Conservation (phyloP, 345 rosid species). For the Pugionium dolabratum region DNA sequence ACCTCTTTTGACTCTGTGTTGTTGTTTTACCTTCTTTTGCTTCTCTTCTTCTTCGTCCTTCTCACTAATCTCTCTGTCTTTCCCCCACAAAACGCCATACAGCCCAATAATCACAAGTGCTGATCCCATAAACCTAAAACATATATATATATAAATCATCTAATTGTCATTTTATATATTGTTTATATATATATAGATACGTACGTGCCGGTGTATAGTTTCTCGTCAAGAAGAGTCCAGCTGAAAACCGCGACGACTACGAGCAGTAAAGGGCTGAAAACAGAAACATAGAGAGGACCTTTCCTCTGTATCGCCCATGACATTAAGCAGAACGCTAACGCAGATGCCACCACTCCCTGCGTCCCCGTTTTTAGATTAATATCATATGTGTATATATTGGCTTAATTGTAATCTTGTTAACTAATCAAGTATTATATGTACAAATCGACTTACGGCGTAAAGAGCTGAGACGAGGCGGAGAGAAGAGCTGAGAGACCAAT, state of each 20-base stretch:
- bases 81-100: conserved; percentile 88
- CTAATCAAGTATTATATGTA: conserved; percentile 1
- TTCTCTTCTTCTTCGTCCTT: conserved; percentile 18
- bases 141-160: background rate
- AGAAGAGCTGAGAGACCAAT: conserved; percentile 64
- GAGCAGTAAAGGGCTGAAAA: conserved; percentile 79
- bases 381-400: conserved; percentile 1
- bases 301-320: conserved; percentile 72
- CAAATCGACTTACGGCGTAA: conserved; percentile 55
- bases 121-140: conserved; percentile 64
- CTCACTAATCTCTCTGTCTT: conserved; percentile 56
- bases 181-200: conserved; percentile 25
- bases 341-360: conserved; percentile 82
- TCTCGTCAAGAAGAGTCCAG: conserved; percentile 82
- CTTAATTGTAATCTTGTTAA: background rate
- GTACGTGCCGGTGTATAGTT: conserved; percentile 75
- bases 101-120: conserved; percentile 69
- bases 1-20: conserved; percentile 8
- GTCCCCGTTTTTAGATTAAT: background rate
- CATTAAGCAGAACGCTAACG: conserved; percentile 61
- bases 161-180: conserved; percentile 3
- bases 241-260: conserved; percentile 70
- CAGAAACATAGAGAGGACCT: conserved; percentile 89
- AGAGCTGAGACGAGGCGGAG: conserved; percentile 60
- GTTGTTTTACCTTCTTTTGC: conserved; percentile 20